Conservation (phyloP, 768 basidiomycete species). For the Boletus rubescentipes region DNA sequence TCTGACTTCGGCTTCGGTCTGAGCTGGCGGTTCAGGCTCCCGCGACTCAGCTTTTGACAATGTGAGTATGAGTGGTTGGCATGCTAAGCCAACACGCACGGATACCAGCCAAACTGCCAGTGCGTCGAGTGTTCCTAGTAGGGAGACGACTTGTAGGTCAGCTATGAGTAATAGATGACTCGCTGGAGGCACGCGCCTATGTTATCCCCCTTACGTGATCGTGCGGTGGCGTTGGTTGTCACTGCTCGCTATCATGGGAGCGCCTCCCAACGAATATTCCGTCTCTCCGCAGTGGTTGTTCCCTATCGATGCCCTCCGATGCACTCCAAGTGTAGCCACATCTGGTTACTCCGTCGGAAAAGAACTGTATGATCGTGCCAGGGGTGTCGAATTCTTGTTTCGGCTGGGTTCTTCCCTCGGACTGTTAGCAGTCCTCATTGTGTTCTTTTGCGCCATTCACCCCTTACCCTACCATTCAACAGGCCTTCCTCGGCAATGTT, state of each 20-base stretch:
- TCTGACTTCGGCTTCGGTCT: constrained; percentile 17
- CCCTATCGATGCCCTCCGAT: constrained; percentile 52
- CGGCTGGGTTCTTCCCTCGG: constrained; percentile 74
- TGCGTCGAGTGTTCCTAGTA: constrained; percentile 1
- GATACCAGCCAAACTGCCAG: background rate
- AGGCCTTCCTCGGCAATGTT: constrained; percentile 82
- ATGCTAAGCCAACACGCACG: background rate
- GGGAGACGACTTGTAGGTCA: constrained; percentile 13
- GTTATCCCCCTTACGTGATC: constrained; percentile 27
- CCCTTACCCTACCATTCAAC: constrained; percentile 13
- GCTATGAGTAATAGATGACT: constrained; percentile 13
- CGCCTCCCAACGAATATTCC: constrained; percentile 23
- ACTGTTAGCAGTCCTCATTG: constrained; percentile 52
- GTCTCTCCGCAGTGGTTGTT: constrained; percentile 70
- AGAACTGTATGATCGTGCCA: constrained; percentile 75
- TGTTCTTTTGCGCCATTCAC: constrained; percentile 7
- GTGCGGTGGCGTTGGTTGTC: constrained; percentile 19
- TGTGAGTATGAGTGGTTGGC: background rate
- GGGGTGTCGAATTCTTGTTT: constrained; percentile 84
- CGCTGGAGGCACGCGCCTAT: background rate
- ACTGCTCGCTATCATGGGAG: constrained; percentile 19
- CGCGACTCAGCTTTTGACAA: constrained; percentile 5
- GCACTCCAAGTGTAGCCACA: constrained; percentile 55
- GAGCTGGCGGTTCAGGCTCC: constrained; percentile 14
- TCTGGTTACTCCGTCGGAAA: constrained; percentile 52